Conservation (phyloP, 1,284 basidiomycete species). For the Mycena sp. region DNA sequence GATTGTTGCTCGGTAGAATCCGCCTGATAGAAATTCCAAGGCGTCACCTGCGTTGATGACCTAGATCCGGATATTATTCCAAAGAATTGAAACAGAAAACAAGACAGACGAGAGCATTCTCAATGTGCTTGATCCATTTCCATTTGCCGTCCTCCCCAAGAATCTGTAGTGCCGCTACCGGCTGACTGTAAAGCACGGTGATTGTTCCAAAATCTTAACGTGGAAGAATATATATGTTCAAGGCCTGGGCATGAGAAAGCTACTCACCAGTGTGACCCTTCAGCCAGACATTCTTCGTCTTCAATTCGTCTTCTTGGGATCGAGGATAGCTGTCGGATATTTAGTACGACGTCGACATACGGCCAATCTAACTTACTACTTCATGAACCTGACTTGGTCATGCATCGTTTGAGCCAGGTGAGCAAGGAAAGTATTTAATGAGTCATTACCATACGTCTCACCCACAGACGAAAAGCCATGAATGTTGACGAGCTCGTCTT, state of each 20-base stretch:
- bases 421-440: not conserved
- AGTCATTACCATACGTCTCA: slow-evolving; percentile 54
- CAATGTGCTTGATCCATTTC: slow-evolving; percentile 63
- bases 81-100: not conserved
- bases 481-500: slow-evolving; percentile 63
- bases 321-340: slow-evolving; percentile 20
- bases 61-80: slow-evolving; percentile 35
- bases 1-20: slow-evolving; percentile 57
- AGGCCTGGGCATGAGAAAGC: not conserved
- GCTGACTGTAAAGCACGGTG: slow-evolving; percentile 65
- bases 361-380: slow-evolving; percentile 50
- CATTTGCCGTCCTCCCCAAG: slow-evolving; percentile 59
- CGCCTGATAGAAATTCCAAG: slow-evolving; percentile 64
- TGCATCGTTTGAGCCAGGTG: not conserved
- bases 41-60: slow-evolving; percentile 69
- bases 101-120: slow-evolving; percentile 47
- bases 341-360: not conserved
- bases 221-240: slow-evolving; percentile 17
- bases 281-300: slow-evolving; percentile 66
- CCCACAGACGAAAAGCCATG: slow-evolving; percentile 58
- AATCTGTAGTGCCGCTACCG: slow-evolving; percentile 68
- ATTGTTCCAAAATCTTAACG: slow-evolving; percentile 61
- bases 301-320: slow-evolving; percentile 61
- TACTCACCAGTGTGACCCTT: slow-evolving; percentile 67
- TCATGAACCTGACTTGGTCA: slow-evolving; percentile 62